Conservation (phyloP, 192 early-diverging fungal species). For the Paraglomus occultum region DNA sequence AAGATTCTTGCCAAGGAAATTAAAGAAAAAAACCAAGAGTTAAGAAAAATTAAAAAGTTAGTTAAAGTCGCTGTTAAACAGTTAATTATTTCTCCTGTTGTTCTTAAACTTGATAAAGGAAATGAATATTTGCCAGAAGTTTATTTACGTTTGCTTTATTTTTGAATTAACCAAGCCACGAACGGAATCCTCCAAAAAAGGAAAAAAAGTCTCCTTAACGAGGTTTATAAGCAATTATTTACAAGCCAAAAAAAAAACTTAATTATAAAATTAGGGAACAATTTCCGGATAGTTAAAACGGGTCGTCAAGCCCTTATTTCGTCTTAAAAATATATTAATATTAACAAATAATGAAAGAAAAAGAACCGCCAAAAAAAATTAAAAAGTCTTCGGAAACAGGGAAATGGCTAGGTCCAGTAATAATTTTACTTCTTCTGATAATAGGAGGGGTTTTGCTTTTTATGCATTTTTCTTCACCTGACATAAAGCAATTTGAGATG, state of each 20-base stretch:
- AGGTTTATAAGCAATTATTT: conserved; percentile 19
- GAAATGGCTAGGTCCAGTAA: too few relatives aligned
- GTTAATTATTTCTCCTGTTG: conserved; percentile 1
- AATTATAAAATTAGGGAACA: conserved; percentile 9
- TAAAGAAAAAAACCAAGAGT: background rate
- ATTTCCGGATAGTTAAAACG: background rate
- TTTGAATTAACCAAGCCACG: conserved; percentile 8
- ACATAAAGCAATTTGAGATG: too few relatives aligned
- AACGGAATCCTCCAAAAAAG: conserved; percentile 12
- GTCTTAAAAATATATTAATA: background rate
- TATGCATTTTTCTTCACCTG: too few relatives aligned
- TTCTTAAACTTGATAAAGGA: background rate
- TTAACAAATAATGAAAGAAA: too few relatives aligned
- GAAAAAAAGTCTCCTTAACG: conserved; percentile 7
- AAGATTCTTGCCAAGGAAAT: background rate
- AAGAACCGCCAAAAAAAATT: too few relatives aligned
- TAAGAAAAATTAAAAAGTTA: conserved; percentile 17
- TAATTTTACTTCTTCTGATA: too few relatives aligned
- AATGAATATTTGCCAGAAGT: background rate
- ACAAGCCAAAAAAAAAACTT: conserved; percentile 5
- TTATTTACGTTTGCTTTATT: conserved; percentile 19
- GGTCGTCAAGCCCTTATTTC: background rate
- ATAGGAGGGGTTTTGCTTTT: too few relatives aligned
- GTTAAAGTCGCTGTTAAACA: background rate
- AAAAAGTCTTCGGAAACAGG: too few relatives aligned